Evolutionary conservation across 345 rosid species (phyloP).

Genomic region (Passiflora organensis): DNA sequence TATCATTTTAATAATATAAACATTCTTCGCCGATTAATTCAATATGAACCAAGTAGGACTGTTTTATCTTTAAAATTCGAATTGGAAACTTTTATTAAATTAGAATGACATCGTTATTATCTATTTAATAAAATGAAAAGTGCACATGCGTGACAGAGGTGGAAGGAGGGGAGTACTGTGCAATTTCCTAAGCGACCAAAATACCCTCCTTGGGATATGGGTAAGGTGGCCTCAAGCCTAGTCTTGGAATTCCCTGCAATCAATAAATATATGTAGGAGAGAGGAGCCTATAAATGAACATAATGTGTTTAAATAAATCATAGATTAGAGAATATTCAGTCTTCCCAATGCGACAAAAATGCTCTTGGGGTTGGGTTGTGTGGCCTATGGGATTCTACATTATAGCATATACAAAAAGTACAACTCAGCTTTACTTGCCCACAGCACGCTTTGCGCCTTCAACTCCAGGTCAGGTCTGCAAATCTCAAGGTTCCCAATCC

Average conservation of each 20-base stretch:
- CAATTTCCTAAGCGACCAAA: constrained; percentile 17
- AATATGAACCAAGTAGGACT: no score
- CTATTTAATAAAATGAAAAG: no score
- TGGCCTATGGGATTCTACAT: constrained; percentile 1
- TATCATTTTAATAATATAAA: no score
- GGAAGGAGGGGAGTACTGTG: no score
- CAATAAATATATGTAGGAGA: not conserved
- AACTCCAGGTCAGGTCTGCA: no score
- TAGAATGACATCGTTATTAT: no score
- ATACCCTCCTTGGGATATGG: constrained; percentile 17
- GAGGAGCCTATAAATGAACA: not conserved
- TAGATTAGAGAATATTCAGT: constrained; percentile 43
- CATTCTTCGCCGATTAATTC: no score
- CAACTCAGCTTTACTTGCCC: not conserved
- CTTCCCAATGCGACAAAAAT: constrained; percentile 70
- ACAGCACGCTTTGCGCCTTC: not conserved
- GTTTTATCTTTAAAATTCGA: no score
- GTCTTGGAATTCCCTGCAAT: constrained; percentile 11
- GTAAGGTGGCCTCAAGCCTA: constrained; percentile 3
- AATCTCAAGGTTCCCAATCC: no score
- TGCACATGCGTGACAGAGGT: no score
- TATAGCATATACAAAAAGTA: constrained; percentile 18
- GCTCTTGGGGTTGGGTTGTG: constrained; percentile 36
- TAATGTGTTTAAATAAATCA: not conserved
- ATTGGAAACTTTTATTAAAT: no score